Conservation (phyloP, 2,329 filamentous ascomycete genomes). For the Hypoxylon sp. region DNA sequence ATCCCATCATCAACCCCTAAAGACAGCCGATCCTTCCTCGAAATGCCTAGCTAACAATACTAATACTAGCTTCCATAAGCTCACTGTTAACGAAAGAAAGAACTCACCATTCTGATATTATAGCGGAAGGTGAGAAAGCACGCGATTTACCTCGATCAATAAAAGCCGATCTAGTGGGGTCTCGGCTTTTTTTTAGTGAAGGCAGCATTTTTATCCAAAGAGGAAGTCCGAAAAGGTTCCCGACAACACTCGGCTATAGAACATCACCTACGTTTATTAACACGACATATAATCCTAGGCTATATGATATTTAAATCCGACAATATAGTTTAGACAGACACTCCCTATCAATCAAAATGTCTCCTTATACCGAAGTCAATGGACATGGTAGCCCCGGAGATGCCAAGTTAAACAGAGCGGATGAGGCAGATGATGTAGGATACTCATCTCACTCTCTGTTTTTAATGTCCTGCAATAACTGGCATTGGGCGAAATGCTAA, state of each 20-base stretch:
- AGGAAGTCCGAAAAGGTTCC: slow-evolving; percentile 9
- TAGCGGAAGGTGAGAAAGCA: slow-evolving; percentile 22
- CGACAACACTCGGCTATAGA: background rate
- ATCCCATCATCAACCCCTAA: background rate
- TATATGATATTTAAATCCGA: background rate
- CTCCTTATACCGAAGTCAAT: slow-evolving; percentile 16
- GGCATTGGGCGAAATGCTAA: slow-evolving; percentile 18
- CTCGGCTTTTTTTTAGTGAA: slow-evolving; percentile 33
- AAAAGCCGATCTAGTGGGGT: slow-evolving; percentile 21
- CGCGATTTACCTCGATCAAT: slow-evolving; percentile 27
- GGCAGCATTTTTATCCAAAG: slow-evolving; percentile 7
- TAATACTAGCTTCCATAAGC: background rate
- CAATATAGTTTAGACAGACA: background rate
- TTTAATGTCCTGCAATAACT: too few species aligned
- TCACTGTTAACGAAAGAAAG: slow-evolving; percentile 1
- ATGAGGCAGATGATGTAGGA: slow-evolving; percentile 58
- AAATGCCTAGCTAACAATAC: slow-evolving; percentile 1
- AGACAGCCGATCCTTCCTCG: background rate
- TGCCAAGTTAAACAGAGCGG: slow-evolving; percentile 49
- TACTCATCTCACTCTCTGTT: background rate
- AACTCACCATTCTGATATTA: slow-evolving; percentile 8
- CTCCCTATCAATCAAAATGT: slow-evolving; percentile 12
- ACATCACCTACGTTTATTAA: background rate
- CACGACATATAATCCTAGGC: background rate
- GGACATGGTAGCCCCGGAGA: slow-evolving; percentile 15